phyloP scores from a whole-genome alignment of 2,329 filamentous ascomycete genomes.

The Neofusicoccum laricinum region DNA sequence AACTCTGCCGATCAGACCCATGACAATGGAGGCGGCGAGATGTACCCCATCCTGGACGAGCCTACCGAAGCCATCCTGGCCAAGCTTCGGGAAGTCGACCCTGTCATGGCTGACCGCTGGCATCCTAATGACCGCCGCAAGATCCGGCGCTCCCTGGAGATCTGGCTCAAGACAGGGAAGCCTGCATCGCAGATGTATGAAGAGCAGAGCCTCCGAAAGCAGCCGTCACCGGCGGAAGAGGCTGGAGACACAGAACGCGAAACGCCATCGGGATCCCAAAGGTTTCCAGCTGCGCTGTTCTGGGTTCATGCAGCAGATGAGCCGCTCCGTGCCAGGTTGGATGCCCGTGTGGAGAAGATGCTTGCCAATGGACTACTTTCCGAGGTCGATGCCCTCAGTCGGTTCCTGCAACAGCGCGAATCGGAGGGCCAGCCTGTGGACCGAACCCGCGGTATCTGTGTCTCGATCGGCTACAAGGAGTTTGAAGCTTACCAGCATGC shows the following conservation, averaged over 20 bases:
- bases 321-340: constrained; percentile 66
- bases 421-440: constrained; percentile 59
- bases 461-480: constrained; percentile 95
- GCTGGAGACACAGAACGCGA: not conserved
- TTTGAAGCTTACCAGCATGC: constrained; percentile 67
- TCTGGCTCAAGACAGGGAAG: constrained; percentile 78
- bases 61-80: constrained; percentile 69
- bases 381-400: constrained; percentile 57
- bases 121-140: constrained; percentile 91
- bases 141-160: constrained; percentile 84
- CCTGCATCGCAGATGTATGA: constrained; percentile 83
- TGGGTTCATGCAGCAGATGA: constrained; percentile 81
- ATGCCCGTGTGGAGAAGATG: constrained; percentile 83
- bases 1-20: constrained; percentile 18
- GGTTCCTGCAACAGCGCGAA: constrained; percentile 45
- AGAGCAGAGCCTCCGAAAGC: constrained; percentile 58
- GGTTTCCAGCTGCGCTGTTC: constrained; percentile 66
- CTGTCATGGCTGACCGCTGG: constrained; percentile 85
- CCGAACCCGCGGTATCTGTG: constrained; percentile 82
- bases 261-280: constrained; percentile 18
- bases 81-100: constrained; percentile 77
- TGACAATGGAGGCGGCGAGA: not conserved
- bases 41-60: constrained; percentile 68
- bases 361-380: constrained; percentile 61
- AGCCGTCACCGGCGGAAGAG: constrained; percentile 14